A percentile compares a stretch with the other conserved stretches of the same genome.
Evolutionary conservation across 495 filamentous ascomycete genomes (phyloP).

Genomic region (Neurospora sp.): DNA sequence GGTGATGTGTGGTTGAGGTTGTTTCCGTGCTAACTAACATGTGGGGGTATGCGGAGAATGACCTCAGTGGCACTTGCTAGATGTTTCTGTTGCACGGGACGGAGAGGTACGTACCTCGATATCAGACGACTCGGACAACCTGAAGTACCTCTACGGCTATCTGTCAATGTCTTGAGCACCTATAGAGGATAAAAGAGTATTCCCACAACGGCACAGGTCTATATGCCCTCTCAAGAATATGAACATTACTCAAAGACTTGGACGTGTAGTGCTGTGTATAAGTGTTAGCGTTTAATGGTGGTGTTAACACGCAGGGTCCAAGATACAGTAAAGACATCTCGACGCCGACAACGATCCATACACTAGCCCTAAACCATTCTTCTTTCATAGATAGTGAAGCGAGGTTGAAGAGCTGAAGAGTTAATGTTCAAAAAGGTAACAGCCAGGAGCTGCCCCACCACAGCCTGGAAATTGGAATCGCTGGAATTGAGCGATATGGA

Average conservation of each 20-base stretch:
- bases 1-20: background rate
- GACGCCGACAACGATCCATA: background rate
- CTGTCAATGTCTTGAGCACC: background rate
- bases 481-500: background rate
- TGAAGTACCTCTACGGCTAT: background rate
- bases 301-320: background rate
- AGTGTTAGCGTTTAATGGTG: background rate
- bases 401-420: background rate
- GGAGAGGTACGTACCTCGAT: background rate
- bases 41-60: background rate
- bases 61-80: background rate
- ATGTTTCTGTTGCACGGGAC: background rate
- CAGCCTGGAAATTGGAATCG: background rate
- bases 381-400: background rate
- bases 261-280: background rate
- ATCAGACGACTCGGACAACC: background rate
- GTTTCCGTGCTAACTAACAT: background rate
- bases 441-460: background rate
- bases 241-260: background rate
- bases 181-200: background rate
- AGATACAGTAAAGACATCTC: background rate
- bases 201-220: background rate
- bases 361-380: background rate
- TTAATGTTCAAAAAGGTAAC: no score
- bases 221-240: background rate